A percentile compares a stretch with the other conserved stretches of the same genome.
Conservation (phyloP, 2,329 filamentous ascomycete species). For the Claviceps purpurea region DNA sequence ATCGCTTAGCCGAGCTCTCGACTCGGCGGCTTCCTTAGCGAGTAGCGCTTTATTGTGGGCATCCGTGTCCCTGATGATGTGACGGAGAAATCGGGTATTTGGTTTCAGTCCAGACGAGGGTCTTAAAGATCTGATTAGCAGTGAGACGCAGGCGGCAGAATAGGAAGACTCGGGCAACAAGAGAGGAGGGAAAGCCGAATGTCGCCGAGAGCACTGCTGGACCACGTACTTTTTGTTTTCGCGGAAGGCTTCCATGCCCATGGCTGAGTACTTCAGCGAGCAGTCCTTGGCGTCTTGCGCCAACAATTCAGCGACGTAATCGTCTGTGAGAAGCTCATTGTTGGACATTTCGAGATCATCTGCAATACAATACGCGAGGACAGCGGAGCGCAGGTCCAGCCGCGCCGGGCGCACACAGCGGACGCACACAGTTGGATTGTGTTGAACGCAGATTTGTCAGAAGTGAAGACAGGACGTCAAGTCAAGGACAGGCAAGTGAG, state of each 20-base stretch:
- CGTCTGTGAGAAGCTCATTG: conserved; percentile 51
- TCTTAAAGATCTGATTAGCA: conserved; percentile 24
- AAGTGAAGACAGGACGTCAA: not conserved
- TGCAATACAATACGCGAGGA: not conserved
- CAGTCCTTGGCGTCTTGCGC: conserved; percentile 64
- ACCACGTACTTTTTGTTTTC: conserved; percentile 32
- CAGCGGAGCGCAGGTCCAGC: no score
- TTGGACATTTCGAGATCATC: conserved; percentile 22
- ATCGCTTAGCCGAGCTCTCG: conserved; percentile 53
- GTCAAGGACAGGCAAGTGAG: not conserved
- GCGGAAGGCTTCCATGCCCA: conserved; percentile 51
- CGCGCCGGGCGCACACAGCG: not conserved
- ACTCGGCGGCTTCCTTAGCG: conserved; percentile 72
- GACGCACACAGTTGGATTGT: not conserved
- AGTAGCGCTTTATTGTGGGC: conserved; percentile 78
- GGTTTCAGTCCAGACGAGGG: conserved; percentile 64
- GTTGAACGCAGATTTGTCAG: not conserved
- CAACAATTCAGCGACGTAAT: conserved; percentile 69
- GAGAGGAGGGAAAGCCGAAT: no score
- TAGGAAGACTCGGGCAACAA: no score
- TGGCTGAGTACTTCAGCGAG: conserved; percentile 58
- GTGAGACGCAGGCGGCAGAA: not conserved
- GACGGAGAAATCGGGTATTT: conserved; percentile 78
- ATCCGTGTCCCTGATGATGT: conserved; percentile 80
- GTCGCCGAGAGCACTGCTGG: not conserved